Base-by-base conservation (phyloP, 306 rosid species). In the Carpinus viminea region DNA sequence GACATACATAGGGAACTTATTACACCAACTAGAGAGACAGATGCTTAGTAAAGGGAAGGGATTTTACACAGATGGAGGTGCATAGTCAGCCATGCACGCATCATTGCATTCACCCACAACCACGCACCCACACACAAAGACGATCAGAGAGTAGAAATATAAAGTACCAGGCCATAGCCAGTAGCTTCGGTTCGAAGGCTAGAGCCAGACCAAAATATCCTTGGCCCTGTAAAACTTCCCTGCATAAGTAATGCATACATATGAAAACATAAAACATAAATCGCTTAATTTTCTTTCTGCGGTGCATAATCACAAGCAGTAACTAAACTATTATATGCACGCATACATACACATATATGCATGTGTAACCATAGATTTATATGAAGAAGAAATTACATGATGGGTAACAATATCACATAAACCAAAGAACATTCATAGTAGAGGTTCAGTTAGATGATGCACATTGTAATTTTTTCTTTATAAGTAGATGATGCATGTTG, bases 141-240 rank as follows among this genome's bases (percentile, higher is more conserved):
- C 64, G 46, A 69, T 45, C 45, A 36, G 64, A 87, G 77, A 79
- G 76, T 75, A 65, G 59, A 21, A 80, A 75, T 79, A 86, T 73
- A 80, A 85, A 74, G 88, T 89, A 95, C 98, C 97, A 95, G 97
- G 68, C 98, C 98, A 82, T 95, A 95, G 70, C 98, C 98, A 74
- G 98, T 95, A 73, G 98, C 98, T 91, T 95, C 98, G 77, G 97
- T 92, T 80, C 98, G 91, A 80, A 95, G 98, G 84, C 98, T 95
- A 75, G 98, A 89, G 61, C 98, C 98, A 88, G 98, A 92, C 95
- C 98, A 92, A 87, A 92, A 95, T 89, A 92, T 95, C 87, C 97
- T 92, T 34, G 98, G 98, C 79, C 98, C 98, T 68, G 96, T 92
- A 88, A 95, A 95, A 87, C 95, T 92, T 88, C 98, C 98, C 98